Percentiles rank a stretch among this genome's conserved stretches.
Evolutionary conservation across 495 filamentous ascomycete genomes (phyloP).

Genomic region (Xylaria curta): DNA sequence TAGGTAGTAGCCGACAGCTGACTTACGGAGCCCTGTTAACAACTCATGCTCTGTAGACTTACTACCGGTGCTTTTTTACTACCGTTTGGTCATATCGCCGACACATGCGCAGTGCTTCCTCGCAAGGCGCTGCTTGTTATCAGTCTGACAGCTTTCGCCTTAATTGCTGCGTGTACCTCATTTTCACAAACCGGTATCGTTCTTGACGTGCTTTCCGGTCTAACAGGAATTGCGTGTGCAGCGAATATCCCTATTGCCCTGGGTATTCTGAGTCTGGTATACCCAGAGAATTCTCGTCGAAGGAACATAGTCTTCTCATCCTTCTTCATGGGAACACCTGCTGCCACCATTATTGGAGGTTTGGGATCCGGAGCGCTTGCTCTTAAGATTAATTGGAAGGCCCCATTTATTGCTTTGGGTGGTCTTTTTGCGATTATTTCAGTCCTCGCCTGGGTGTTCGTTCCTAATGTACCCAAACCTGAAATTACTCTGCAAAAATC

Average conservation of each 20-base stretch:
- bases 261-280: conserved; percentile 64
- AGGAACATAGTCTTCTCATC: conserved; percentile 69
- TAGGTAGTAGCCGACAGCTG: conserved; percentile 39
- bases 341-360: conserved; percentile 66
- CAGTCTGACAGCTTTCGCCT: conserved; percentile 60
- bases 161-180: conserved; percentile 59
- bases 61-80: conserved; percentile 66
- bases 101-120: conserved; percentile 58
- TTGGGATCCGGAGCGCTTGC: conserved; percentile 64
- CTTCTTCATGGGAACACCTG: conserved; percentile 67
- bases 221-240: conserved; percentile 65
- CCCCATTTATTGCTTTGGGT: conserved; percentile 62
- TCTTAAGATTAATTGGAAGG: conserved; percentile 63
- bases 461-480: conserved; percentile 36
- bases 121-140: conserved; percentile 62
- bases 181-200: conserved; percentile 60
- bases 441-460: conserved; percentile 34
- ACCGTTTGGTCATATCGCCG: conserved; percentile 67
- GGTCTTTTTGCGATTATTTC: conserved; percentile 50
- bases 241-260: conserved; percentile 65
- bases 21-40: conserved; percentile 32
- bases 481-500: conserved; percentile 25
- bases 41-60: conserved; percentile 37
- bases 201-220: conserved; percentile 63
- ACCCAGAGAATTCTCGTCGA: conserved; percentile 55